phyloP scores from a whole-genome alignment of 345 rosid species.

The Dipteronia sinensis region DNA sequence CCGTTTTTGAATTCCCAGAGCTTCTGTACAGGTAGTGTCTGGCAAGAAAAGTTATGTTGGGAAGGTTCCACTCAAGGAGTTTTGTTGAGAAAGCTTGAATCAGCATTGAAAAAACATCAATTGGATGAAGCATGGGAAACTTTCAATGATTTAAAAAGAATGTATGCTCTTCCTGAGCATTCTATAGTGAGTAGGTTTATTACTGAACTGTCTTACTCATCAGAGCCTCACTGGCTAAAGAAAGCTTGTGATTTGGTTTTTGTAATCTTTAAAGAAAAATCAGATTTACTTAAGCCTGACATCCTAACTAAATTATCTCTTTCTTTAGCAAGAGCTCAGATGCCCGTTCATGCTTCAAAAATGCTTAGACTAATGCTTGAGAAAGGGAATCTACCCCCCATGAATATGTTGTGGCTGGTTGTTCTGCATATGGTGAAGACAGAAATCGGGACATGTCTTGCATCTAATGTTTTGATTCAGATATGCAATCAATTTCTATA shows the following conservation, averaged over 20 bases:
- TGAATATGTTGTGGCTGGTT: slow-evolving; percentile 42
- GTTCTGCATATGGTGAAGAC: slow-evolving; percentile 80
- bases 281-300: slow-evolving; percentile 38
- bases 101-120: slow-evolving; percentile 47
- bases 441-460: slow-evolving; percentile 64
- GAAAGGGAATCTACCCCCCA: slow-evolving; percentile 34
- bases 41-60: slow-evolving; percentile 43
- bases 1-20: background rate
- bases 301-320: slow-evolving; percentile 54
- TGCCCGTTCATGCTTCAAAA: slow-evolving; percentile 56
- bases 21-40: background rate
- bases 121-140: slow-evolving; percentile 66
- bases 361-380: slow-evolving; percentile 63
- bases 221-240: slow-evolving; percentile 54
- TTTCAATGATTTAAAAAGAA: slow-evolving; percentile 58
- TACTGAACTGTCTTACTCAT: slow-evolving; percentile 60
- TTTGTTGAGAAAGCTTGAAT: slow-evolving; percentile 63
- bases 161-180: slow-evolving; percentile 57
- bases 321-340: slow-evolving; percentile 70
- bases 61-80: slow-evolving; percentile 46
- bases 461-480: slow-evolving; percentile 69
- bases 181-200: slow-evolving; percentile 46
- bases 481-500: slow-evolving; percentile 44
- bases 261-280: slow-evolving; percentile 42
- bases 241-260: slow-evolving; percentile 58